Evolutionary conservation across 2,329 filamentous ascomycete species (phyloP), one percentile per base, ranked within the genome.

Genomic region (Colletotrichum sp.): DNA sequence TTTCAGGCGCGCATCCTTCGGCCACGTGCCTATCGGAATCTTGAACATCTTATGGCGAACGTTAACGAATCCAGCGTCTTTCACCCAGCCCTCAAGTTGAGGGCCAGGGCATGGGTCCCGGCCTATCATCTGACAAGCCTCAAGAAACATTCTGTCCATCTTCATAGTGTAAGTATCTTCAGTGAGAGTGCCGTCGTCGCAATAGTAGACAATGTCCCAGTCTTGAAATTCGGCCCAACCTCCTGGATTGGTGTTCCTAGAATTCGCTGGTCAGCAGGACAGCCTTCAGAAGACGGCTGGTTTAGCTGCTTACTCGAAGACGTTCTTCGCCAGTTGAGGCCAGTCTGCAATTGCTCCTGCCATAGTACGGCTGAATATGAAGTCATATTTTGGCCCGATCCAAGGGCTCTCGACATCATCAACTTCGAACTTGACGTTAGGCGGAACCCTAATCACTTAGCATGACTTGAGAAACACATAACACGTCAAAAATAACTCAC

Each of bases 361-460:
- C 69, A 77, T 69, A 18, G 24, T 69, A 8, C 76, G 69, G 26
- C 63, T 63, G 69, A 84, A 83, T 75, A 86, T 81, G 76, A 79
- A 84, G 75, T 83, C 81, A 72, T 83, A 84, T 59, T 79, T 79
- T 24, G 83, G 79, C 80, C 83, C 85, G 77, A 86, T 82, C 86
- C 86, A 87, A 13, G 81, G 78, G 24, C 89, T 86, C 80, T 92
- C 91, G 32, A 90, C 89, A 80, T 94, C 92, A 81, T 94, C 92
- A 30, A 94, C 88, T 71, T 92, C 87, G 78, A 94, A 94, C 72
- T 89, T 87, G 75, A 92, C 90, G 78, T 94, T 94, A 30, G 87
- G 89, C 0, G 94, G 94, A 1, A 95, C 78, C 79, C 67, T 69
- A n/a, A 8, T 16, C 13, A 2, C 0, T 65, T 15, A 67, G 44